phyloP scores from a whole-genome alignment of 2,329 filamentous ascomycete genomes.

The Verticillium nubilum region DNA sequence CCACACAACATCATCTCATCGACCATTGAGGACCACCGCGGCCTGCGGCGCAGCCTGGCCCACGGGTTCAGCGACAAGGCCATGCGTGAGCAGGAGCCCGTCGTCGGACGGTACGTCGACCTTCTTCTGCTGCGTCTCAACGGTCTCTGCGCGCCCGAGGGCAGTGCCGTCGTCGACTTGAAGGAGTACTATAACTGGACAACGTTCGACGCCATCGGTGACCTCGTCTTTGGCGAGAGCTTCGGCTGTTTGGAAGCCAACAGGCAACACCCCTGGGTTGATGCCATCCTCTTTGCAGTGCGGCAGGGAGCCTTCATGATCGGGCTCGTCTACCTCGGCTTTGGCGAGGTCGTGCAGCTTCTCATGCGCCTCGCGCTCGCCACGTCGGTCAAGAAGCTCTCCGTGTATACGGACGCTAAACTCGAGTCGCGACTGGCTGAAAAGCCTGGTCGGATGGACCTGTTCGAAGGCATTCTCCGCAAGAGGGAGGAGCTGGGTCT shows the following conservation, averaged over 20 bases:
- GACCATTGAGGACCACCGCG: conserved; percentile 13
- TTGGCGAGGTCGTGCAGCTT: not conserved
- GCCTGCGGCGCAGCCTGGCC: conserved; percentile 16
- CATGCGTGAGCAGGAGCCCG: conserved; percentile 22
- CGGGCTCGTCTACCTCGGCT: not conserved
- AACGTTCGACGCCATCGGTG: conserved; percentile 24
- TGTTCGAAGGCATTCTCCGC: not conserved
- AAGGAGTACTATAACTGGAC: conserved; percentile 20
- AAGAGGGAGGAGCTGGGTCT: conserved; percentile 1
- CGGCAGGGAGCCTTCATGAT: not conserved
- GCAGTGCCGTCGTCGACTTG: conserved; percentile 13
- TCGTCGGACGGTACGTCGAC: conserved; percentile 20
- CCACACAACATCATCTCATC: conserved; percentile 9
- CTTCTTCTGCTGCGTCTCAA: conserved; percentile 16
- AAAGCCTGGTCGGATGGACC: not conserved
- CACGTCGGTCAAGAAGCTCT: not conserved
- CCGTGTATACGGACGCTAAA: not conserved
- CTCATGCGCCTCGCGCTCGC: not conserved
- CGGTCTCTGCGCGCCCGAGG: conserved; percentile 7
- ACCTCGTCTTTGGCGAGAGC: conserved; percentile 21
- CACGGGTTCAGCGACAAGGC: conserved; percentile 23
- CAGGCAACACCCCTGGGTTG: conserved; percentile 19
- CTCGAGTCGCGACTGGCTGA: not conserved
- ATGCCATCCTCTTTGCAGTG: conserved; percentile 12
- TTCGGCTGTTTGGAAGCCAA: conserved; percentile 19